Base-by-base conservation (phyloP, 1,139 yeast species). In the Entelexis paramagnoliae region DNA sequence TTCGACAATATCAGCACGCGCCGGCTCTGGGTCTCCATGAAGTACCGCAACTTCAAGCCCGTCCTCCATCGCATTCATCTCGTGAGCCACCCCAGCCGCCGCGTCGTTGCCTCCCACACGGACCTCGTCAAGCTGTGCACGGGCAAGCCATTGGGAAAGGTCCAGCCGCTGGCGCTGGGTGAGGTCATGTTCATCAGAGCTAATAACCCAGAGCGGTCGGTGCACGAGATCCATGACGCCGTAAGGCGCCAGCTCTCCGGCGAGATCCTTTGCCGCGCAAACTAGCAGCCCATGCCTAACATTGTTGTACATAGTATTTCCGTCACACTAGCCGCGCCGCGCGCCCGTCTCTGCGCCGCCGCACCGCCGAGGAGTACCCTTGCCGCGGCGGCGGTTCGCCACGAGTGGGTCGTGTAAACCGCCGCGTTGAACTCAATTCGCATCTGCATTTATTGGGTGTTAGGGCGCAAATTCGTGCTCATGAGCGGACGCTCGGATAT, bases 11-110 rank as follows among this genome's bases (percentile, higher is more conserved):
- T 91, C 44, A 71, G 95, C 17, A 78, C 93, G 1, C 79, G 98
- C 63, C 77, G 95, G 61, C 75, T 91, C 55, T 91, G 98, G 99
- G 68, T 91, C 20, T 94, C 89, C 1, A 72, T 91, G 64, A 91
- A 91, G 65, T 91, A 93, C 67, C 79, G 94, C 64, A 80, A 86
- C 60, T 80, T 83, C 63, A 73, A 74, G 58, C 82, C 96, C 0
- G 95, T 91, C 13, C 73, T 91, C 58, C 75, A 81, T 57, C 76
- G 79, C 53, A 78, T 89, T 63, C 75, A 78, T 38, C 73, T 91
- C 62, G 79, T 93, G 44, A 83, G 93, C 50, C 88, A 82, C 63
- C 98, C 98, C 45, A 86, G 84, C 61, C 75, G 91, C 65, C 76
- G 81, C 64, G 83, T 88, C 29, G 69, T 74, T 59, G 78, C 88